Base-by-base conservation (phyloP, 495 filamentous ascomycete species). In the Beverwykella pulmonaria region DNA sequence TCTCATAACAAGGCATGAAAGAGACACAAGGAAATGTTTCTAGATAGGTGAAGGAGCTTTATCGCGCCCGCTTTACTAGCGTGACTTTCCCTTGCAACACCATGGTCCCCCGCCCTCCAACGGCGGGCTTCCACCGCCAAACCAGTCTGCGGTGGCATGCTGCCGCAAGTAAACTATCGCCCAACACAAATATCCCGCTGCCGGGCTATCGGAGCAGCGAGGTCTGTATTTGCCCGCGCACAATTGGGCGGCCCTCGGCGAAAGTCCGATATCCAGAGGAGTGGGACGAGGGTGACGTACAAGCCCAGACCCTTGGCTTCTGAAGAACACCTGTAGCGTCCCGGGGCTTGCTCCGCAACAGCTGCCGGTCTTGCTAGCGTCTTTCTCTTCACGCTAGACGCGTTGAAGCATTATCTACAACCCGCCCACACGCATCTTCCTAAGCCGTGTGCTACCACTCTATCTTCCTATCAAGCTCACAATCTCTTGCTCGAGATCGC, bases 401-500 rank as follows among this genome's bases (percentile, higher is more conserved):
- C 9, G 9, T 29, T 29, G 20, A n/a, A 54, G 32, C 25, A 22
- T 19, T 54, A 54, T 54, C 52, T 50, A 7, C 48, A 50, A n/a
- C 29, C 20, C 20, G 52, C 52, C 44, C 25, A 49, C 23, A 59
- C 32, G 32, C 36, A 30, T 56, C 49, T 23, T 5, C 14, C 17
- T 10, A 26, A 9, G n/a, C 26, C 34, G 30, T 53, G 39, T 44
- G 39, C 39, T 44, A 44, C 39, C 15, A 20, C 57, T 39, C 20
- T 23, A 17, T 46, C 44, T 27, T 58, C 62, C 62, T 65, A 65
- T 65, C 53, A 58, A 57, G 19, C n/a, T 32, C 41, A 14, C 36
- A 10, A 59, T 26, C 56, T 48, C 50, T 54, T 12, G 47, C 55
- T 50, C 2, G 22, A 47, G 49, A 67, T 67, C 58, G 19, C 36